A percentile compares a stretch with the other conserved stretches of the same genome.
phyloP scores from a whole-genome alignment of 345 rosid species.

The Erucastrum elatum region DNA sequence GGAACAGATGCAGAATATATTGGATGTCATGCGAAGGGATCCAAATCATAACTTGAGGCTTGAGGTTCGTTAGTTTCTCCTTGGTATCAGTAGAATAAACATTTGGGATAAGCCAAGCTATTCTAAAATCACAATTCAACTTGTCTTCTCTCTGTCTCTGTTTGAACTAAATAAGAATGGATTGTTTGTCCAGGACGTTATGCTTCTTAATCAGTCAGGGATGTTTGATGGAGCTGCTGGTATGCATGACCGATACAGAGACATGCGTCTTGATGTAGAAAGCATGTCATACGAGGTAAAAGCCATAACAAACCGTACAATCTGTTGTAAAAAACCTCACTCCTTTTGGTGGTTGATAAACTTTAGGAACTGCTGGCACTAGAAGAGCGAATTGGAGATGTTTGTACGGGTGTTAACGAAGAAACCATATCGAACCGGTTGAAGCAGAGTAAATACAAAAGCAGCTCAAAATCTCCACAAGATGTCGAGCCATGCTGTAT shows the following conservation, averaged over 20 bases:
- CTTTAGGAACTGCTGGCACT: conserved; percentile 78
- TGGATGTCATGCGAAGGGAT: conserved; percentile 88
- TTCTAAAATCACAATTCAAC: too few relatives aligned
- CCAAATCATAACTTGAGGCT: conserved; percentile 51
- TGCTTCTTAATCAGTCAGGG: conserved; percentile 77
- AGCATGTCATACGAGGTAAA: conserved; percentile 99
- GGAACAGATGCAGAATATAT: conserved; percentile 72
- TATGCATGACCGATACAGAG: conserved; percentile 80
- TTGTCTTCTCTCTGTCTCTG: conserved; percentile 11
- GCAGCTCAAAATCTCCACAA: conserved; percentile 31
- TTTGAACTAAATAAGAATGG: not conserved
- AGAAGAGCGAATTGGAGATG: conserved; percentile 93
- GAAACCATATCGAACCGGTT: conserved; percentile 57
- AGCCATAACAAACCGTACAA: too few relatives aligned
- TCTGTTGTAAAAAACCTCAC: too few relatives aligned
- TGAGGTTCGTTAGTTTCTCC: too few relatives aligned
- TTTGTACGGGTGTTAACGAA: conserved; percentile 80
- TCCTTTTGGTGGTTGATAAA: conserved; percentile 4
- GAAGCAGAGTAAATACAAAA: conserved; percentile 47
- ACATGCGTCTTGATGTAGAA: conserved; percentile 98
- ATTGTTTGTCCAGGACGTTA: conserved; percentile 58
- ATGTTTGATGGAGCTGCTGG: conserved; percentile 64
- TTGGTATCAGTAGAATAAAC: too few relatives aligned
- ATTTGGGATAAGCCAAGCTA: too few relatives aligned
- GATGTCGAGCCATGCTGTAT: conserved; percentile 89